Conservation (phyloP, 1,284 basidiomycete genomes). For the Pterulicium gracile region DNA sequence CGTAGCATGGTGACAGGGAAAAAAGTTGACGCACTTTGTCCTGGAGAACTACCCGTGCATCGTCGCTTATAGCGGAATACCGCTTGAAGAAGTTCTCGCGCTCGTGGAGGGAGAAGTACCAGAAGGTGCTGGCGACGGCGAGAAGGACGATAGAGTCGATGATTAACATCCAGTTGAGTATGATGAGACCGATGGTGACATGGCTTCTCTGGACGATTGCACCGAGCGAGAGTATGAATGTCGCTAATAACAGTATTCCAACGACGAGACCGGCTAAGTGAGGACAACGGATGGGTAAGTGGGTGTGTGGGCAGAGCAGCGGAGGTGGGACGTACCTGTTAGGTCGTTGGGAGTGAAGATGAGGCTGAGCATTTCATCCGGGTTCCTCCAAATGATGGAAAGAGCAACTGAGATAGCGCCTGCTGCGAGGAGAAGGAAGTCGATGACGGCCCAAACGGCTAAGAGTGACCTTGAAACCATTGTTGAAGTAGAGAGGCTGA, state of each 20-base stretch:
- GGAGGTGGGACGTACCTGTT: conserved; percentile 34
- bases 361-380: conserved; percentile 60
- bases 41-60: conserved; percentile 51
- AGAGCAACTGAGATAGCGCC: conserved; percentile 53
- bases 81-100: conserved; percentile 50
- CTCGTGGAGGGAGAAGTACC: conserved; percentile 70
- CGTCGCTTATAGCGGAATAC: conserved; percentile 34
- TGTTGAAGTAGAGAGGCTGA: conserved; percentile 16
- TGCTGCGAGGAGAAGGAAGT: conserved; percentile 57
- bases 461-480: conserved; percentile 68
- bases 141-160: conserved; percentile 47
- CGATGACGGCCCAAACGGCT: conserved; percentile 60
- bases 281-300: conserved; percentile 1
- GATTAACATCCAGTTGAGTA: conserved; percentile 66
- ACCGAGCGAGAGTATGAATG: conserved; percentile 56
- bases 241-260: conserved; percentile 56
- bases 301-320: background rate
- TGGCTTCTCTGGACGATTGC: conserved; percentile 63
- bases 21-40: conserved; percentile 41
- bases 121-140: conserved; percentile 58
- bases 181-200: conserved; percentile 52
- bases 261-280: conserved; percentile 58
- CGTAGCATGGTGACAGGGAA: conserved; percentile 1
- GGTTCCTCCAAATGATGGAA: conserved; percentile 58
- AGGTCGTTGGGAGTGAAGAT: conserved; percentile 48